Evolutionary conservation across 2,329 filamentous ascomycete species (phyloP), one percentile per base, ranked within the genome.

Genomic region (Fusarium poae): DNA sequence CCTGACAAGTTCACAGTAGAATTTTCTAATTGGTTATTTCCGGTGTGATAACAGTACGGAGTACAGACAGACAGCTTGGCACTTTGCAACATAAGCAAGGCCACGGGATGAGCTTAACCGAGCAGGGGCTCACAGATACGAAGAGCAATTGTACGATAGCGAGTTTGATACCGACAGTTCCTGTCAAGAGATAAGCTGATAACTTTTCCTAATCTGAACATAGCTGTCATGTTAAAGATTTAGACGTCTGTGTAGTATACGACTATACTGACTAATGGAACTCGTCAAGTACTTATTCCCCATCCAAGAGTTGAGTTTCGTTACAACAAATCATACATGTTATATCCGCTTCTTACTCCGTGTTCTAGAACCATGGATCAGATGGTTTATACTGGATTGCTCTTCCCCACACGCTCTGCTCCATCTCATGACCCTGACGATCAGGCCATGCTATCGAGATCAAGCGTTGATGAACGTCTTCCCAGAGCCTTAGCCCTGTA

Each of bases 381-480:
- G 2, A 11, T 9, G 6, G 13, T 8, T 30, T 32, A 15, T 3
- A 4, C 15, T 20, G 15, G 6, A 56, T 10, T 8, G 32, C 32
- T n/a, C 20, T 53, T 21, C 13, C 27, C 68, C 68, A 71, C 16
- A 67, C 21, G 4, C 10, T 21, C 0, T 30, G 18, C 1, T 53
- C 68, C 15, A 54, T 20, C 4, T 57, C 52, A 16, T 42, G 43
- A 40, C 29, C 20, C 27, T 48, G 39, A 5, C 23, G n/a, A 9
- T 27, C 7, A 13, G 62, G 53, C 68, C 68, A 71, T 15, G 62
- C 29, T 2, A 72, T 20, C 6, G 55, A 45, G 1, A 51, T 6
- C 16, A 71, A 32, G 13, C 49, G 23, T 18, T 13, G 3, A 2
- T 65, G 34, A 3, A 40, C 68, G 2, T 67, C 55, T 27, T 56